Conservation (phyloP, 208 protist species). For the Trypanosoma scelopori region DNA sequence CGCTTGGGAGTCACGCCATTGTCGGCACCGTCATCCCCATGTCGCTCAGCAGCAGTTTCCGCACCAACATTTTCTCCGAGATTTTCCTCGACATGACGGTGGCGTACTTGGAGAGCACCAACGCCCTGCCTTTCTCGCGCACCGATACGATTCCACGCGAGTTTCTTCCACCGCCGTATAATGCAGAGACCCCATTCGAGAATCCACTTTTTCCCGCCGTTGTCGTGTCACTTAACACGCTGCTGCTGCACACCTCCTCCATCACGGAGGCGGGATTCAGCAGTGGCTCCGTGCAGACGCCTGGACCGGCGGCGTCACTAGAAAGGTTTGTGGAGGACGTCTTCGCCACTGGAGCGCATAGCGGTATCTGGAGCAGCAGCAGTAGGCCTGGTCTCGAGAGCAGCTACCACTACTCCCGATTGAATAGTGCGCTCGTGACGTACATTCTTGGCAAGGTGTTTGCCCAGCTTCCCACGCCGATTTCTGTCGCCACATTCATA, state of each 20-base stretch:
- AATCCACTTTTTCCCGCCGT: constrained; percentile 28
- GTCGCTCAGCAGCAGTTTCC: constrained; percentile 32
- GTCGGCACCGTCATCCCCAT: constrained; percentile 10
- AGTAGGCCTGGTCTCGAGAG: constrained; percentile 20
- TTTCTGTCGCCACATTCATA: constrained; percentile 42
- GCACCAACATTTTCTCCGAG: constrained; percentile 44
- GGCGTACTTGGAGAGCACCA: constrained; percentile 37
- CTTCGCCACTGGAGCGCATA: constrained; percentile 16
- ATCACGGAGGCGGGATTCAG: constrained; percentile 42
- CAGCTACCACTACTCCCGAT: constrained; percentile 43
- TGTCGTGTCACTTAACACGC: constrained; percentile 54
- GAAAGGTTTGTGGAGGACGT: constrained; percentile 36
- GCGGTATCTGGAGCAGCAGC: constrained; percentile 5
- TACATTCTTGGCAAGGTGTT: constrained; percentile 58
- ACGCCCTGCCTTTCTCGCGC: constrained; percentile 41
- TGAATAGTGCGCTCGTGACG: constrained; percentile 54
- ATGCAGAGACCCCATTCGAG: constrained; percentile 9
- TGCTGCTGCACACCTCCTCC: constrained; percentile 62
- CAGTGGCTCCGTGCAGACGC: constrained; percentile 11
- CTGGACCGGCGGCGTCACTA: constrained; percentile 19
- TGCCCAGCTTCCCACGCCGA: constrained; percentile 3
- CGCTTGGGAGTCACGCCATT: constrained; percentile 2
- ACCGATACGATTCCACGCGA: constrained; percentile 33
- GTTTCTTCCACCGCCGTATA: constrained; percentile 41
- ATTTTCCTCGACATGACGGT: constrained; percentile 47